Evolutionary conservation across 164 flowering plant species (phyloP), one percentile per base, ranked within the genome.

Genomic region (Nelumbo lutea): DNA sequence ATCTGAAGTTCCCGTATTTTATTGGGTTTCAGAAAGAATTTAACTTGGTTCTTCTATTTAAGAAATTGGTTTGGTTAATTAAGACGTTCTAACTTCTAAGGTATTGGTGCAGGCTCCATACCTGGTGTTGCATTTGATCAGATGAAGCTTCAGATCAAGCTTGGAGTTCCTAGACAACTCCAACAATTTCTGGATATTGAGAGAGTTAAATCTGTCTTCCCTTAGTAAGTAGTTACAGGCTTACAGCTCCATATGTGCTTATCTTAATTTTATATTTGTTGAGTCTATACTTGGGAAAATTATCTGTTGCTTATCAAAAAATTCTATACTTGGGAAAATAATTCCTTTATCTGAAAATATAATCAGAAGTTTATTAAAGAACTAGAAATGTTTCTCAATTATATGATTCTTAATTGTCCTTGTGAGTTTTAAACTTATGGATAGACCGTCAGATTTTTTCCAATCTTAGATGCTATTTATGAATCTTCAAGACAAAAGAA

Each of bases 121-220:
- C 97, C 98, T 44, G 98, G 97, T 38, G 96, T 91, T 70, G 65
- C 87, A 53, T 87, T 86, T 71, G 97, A 80, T 7, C 83, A 91
- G 78, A 93, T 93, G 97, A 93, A 93, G 77, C 84, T 93, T 56
- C 86, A 83, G 72, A 90, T 93, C 76, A 91, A 88, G 82, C 77
- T 93, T 11, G 96, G 98, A 60, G 97, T 93, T 7, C 97, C 98
- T 77, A 79, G 67, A 52, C 65, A 87, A 64, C 86, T 87, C 38
- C 96, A 93, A 64, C 83, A 78, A 57, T 75, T 78, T 40, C 70
- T 93, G 75, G 96, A 93, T 74, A 74, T 90, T 58, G 95, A 90
- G 75, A 83, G 80, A 60, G 88, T 93, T 64, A 93, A 93, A 72
- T 86, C 96, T 11, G 91, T 91, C 51, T 93, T 93, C 70, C 98